Base-by-base conservation (phyloP, 768 basidiomycete species). In the Calvatia gigantea region DNA sequence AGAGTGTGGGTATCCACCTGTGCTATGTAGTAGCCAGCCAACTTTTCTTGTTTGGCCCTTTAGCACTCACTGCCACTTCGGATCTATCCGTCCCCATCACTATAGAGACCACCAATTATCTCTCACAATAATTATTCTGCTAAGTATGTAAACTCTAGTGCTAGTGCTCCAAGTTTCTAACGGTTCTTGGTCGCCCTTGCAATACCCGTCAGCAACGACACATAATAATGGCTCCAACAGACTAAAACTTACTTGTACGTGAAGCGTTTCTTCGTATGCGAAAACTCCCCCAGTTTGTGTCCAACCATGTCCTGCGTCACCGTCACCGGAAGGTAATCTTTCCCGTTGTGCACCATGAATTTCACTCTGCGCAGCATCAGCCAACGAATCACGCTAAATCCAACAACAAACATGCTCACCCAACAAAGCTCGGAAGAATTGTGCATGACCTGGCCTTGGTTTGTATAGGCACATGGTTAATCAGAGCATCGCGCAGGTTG, bases 221-320 rank as follows among this genome's bases (percentile, higher is more conserved):
- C 39, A 17, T 12, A 7, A 17, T 15, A 19, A 42, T 25, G n/a
- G 15, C 17, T 11, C 25, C 28, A 6, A 2, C 1, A 32, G 17
- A 15, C 35, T n/a, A n/a, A n/a, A n/a, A 85, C 91, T 67, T 67
- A 94, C 94, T 84, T 89, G 75, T 86, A 94, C 29, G 76, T 81
- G 69, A 94, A 95, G 52, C 82, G 82, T 70, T 93, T 94, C 74
- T 88, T 86, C 32, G 95, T 98, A 61, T 86, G 83, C 37, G 93
- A 75, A 70, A 98, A 98, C 76, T 98, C 94, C 51, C 96, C 96
- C 50, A 98, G 72, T 70, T 99, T 99, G 69, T 99, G 95, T 0
- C 96, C 96, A 1, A 99, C 93, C 96, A 98, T 98, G 69, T 98
- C 96, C 68, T 95, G 92, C 3, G 91, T 94, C 60, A 99, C 79